Base-by-base conservation (phyloP, 768 basidiomycete genomes). In the Neoboletus subvelutipes region DNA sequence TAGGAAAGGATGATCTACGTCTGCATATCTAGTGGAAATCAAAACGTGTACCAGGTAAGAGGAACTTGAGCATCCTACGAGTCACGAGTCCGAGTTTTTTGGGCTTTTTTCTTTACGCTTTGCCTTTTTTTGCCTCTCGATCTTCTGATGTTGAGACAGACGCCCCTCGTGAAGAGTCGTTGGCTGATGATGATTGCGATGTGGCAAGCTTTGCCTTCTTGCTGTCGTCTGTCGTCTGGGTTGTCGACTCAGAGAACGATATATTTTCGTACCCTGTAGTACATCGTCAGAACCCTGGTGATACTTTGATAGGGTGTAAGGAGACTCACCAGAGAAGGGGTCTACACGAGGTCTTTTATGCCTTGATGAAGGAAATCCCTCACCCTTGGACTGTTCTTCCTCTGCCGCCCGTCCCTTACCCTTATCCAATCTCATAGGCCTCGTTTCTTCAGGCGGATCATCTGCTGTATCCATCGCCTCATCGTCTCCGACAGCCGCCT, bases 311-410 rank as follows among this genome's bases (percentile, higher is more conserved):
- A 39, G 9, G 11, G 7, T 18, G 13, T 5, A 36, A 17, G 9
- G 17, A 24, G 31, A 26, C 57, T 58, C 64, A 85, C 89, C 87
- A 55, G 84, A 80, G 62, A 90, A 90, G 6, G 85, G 84, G 70
- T 90, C 88, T 29, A 87, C 65, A 0, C 70, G 72, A 29, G 79
- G 77, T 62, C 85, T 77, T 67, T 80, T 78, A 31, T 82, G 79
- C 67, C 81, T 83, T 8, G 59, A 51, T 10, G 64, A 66, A 29
- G 58, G 40, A 34, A 47, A 50, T 18, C 61, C 33, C 24, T 57
- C 66, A 11, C 10, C 56, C n/a, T 33, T 40, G 33, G 52, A 50
- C 36, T 57, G 54, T 53, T 58, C 63, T 6, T 48, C 68, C 13
- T 64, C 71, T 49, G 71, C 72, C 12, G 73, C 74, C 54, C 78